phyloP scores from a whole-genome alignment of 805 yeast genomes.

The Torulaspora microellipsoides region DNA sequence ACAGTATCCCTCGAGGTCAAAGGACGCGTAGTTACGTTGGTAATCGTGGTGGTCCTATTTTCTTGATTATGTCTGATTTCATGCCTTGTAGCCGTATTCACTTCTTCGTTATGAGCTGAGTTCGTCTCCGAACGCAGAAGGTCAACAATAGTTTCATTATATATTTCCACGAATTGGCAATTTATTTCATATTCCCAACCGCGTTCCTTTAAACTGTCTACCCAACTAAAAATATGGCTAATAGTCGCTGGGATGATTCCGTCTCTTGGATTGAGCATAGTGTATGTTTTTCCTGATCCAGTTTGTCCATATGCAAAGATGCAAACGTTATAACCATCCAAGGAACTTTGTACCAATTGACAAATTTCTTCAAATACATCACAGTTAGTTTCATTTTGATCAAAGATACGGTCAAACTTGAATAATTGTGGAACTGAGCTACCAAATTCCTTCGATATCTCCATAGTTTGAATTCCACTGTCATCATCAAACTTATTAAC shows the following conservation, averaged over 20 bases:
- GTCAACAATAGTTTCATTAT: slow-evolving; percentile 78
- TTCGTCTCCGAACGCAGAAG: slow-evolving; percentile 37
- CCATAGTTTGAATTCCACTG: slow-evolving; percentile 27
- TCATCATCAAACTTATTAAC: slow-evolving; percentile 29
- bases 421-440: slow-evolving; percentile 36
- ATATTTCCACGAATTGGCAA: slow-evolving; percentile 85
- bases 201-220: slow-evolving; percentile 41
- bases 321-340: slow-evolving; percentile 89
- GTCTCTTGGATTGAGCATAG: slow-evolving; percentile 68
- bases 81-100: slow-evolving; percentile 37
- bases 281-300: slow-evolving; percentile 89
- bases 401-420: slow-evolving; percentile 76
- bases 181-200: slow-evolving; percentile 61
- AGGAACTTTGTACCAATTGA: slow-evolving; percentile 76
- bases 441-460: slow-evolving; percentile 14
- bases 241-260: slow-evolving; percentile 84
- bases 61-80: slow-evolving; percentile 69
- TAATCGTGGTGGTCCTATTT: slow-evolving; percentile 50
- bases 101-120: slow-evolving; percentile 14
- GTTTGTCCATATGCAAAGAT: slow-evolving; percentile 98
- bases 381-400: slow-evolving; percentile 45
- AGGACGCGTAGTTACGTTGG: slow-evolving; percentile 50
- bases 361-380: slow-evolving; percentile 80
- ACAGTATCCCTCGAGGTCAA: slow-evolving; percentile 50
- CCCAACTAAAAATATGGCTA: slow-evolving; percentile 59